Evolutionary conservation across 2,329 filamentous ascomycete species (phyloP).

Genomic region (Pseudogymnoascus pannorum): DNA sequence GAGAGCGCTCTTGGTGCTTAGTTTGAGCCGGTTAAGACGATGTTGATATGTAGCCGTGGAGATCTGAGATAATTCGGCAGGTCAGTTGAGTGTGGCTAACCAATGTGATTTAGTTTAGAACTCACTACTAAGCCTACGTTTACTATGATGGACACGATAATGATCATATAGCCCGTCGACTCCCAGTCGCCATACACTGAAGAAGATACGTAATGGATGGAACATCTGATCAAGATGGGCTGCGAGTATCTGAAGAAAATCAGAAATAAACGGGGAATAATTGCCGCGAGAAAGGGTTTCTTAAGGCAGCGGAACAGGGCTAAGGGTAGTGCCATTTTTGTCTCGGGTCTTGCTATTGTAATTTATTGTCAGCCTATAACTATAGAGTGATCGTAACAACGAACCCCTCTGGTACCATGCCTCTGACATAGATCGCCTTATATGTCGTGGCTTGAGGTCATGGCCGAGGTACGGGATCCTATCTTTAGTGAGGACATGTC

Average conservation of each 20-base stretch:
- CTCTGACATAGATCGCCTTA: too few species aligned
- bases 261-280: slow-evolving; percentile 33
- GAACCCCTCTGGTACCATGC: too few species aligned
- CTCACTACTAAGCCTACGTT: slow-evolving; percentile 35
- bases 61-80: slow-evolving; percentile 26
- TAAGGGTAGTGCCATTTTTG: slow-evolving; percentile 24
- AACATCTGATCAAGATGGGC: slow-evolving; percentile 33
- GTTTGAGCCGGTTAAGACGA: slow-evolving; percentile 26
- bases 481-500: too few species aligned
- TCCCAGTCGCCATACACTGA: slow-evolving; percentile 5
- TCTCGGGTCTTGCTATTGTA: slow-evolving; percentile 25
- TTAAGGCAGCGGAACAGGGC: slow-evolving; percentile 28
- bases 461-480: too few species aligned
- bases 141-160: slow-evolving; percentile 28
- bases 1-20: slow-evolving; percentile 31
- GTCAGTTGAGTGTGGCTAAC: too few species aligned
- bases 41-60: slow-evolving; percentile 29
- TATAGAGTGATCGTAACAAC: too few species aligned
- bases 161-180: slow-evolving; percentile 24
- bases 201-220: slow-evolving; percentile 30
- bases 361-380: too few species aligned
- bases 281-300: slow-evolving; percentile 25
- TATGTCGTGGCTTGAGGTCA: too few species aligned
- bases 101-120: too few species aligned
- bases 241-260: slow-evolving; percentile 36